Evolutionary conservation across 768 basidiomycete genomes (phyloP).

Genomic region (Tulasnella calospora): DNA sequence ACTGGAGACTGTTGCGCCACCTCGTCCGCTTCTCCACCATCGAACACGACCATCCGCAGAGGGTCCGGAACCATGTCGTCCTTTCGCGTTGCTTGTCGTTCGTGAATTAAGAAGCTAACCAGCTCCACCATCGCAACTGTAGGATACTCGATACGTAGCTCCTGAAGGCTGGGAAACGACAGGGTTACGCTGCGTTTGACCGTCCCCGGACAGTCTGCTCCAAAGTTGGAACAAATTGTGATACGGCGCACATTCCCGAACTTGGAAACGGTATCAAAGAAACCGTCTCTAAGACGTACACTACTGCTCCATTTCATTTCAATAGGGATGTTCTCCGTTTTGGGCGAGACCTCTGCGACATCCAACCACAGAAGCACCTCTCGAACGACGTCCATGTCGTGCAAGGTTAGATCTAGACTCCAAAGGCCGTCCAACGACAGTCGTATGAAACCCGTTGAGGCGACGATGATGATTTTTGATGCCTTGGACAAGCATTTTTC

Average conservation of each 20-base stretch:
- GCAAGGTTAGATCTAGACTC: neutral
- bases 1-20: neutral
- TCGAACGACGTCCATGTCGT: neutral
- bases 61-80: neutral
- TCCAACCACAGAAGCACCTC: neutral
- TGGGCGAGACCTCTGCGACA: neutral
- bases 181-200: neutral
- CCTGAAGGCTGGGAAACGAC: neutral
- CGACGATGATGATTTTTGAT: neutral
- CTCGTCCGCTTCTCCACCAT: neutral
- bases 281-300: neutral
- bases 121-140: neutral
- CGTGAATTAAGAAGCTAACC: neutral
- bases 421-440: neutral
- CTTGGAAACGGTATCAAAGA: neutral
- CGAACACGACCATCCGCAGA: neutral
- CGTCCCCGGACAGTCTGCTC: neutral
- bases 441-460: neutral
- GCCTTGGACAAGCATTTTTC: neutral
- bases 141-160: neutral
- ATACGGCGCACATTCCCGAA: neutral
- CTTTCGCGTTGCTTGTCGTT: neutral
- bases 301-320: neutral
- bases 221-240: neutral
- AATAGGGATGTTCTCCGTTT: neutral